Base-by-base conservation (phyloP, 2,329 filamentous ascomycete species). In the Thelonectria rubi region DNA sequence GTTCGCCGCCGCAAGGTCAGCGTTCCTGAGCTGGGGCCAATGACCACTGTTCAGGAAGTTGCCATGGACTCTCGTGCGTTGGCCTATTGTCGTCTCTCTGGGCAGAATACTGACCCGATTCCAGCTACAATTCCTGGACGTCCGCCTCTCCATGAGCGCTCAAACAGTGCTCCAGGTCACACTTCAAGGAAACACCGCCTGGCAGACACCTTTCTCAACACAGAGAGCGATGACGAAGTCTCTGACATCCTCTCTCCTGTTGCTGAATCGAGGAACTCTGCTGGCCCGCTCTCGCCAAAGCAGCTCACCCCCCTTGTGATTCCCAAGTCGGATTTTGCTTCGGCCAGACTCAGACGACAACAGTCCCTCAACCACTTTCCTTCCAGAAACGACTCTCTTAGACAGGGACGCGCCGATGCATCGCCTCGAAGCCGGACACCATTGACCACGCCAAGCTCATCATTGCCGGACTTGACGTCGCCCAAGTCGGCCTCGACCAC, bases 21-120 rank as follows among this genome's bases (percentile, higher is more conserved):
- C 74, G 84, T 88, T 14, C 84, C 86, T 10, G 88, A 91, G 63
- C 75, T 89, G 50, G 88, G 86, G 2, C 86, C 86, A 34, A 88
- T 90, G 87, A 89, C 87, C 5, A 90, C 88, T 1, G 88, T 90
- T 14, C 87, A 90, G 65, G 88, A 90, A 71, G 76, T 84, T 50
- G 75, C 86, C 53, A 90, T 91, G 87, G 88, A 91, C 76, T 91
- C 88, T 69, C 88, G 88, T 91, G 80, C 79, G 88, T 80, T 53
- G 17, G 12, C 39, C 3, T 9, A 14, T 14, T 12, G 21, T 9
- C 10, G 37, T 24, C 47, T 40, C 15, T 46, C 24, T 40, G 20
- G 20, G 15, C 26, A 12, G 10, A 55, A 40, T 43, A 65, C 67
- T 75, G 24, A 74, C 59, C 18, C 7, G 72, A 52, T 40, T 46